Conservation (phyloP, 805 yeast species). For the Myxozyma monticola region DNA sequence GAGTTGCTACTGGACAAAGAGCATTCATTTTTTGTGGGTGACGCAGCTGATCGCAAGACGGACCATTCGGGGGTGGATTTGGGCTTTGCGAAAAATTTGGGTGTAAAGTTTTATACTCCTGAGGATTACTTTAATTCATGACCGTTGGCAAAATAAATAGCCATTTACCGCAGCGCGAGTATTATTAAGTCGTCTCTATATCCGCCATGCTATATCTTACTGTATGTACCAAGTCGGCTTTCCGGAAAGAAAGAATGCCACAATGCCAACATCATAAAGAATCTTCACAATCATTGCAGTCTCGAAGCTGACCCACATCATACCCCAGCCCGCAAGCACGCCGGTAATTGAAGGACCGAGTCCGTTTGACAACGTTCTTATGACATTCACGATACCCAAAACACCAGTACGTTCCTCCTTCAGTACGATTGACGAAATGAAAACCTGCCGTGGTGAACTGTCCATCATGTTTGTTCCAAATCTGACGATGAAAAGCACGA, state of each 20-base stretch:
- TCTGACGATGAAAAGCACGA: slow-evolving; percentile 54
- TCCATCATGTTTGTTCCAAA: slow-evolving; percentile 77
- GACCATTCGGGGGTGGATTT: slow-evolving; percentile 84
- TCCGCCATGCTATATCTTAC: too few species aligned
- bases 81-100: slow-evolving; percentile 61
- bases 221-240: too few species aligned
- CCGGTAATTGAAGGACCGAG: slow-evolving; percentile 82
- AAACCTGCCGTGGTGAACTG: slow-evolving; percentile 82
- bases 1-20: slow-evolving; percentile 46
- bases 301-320: slow-evolving; percentile 37
- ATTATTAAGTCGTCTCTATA: too few species aligned
- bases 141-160: too few species aligned
- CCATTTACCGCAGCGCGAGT: too few species aligned
- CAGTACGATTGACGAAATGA: slow-evolving; percentile 65
- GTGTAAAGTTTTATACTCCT: slow-evolving; percentile 63
- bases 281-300: slow-evolving; percentile 39
- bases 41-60: slow-evolving; percentile 82
- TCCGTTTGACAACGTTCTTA: slow-evolving; percentile 79
- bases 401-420: slow-evolving; percentile 67
- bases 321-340: slow-evolving; percentile 51
- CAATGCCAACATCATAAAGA: slow-evolving; percentile 36
- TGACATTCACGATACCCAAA: slow-evolving; percentile 81
- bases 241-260: slow-evolving; percentile 7
- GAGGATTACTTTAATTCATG: too few species aligned
- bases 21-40: slow-evolving; percentile 77